Base-by-base conservation (phyloP, 2,329 filamentous ascomycete genomes). In the Calonectria fujianensis region DNA sequence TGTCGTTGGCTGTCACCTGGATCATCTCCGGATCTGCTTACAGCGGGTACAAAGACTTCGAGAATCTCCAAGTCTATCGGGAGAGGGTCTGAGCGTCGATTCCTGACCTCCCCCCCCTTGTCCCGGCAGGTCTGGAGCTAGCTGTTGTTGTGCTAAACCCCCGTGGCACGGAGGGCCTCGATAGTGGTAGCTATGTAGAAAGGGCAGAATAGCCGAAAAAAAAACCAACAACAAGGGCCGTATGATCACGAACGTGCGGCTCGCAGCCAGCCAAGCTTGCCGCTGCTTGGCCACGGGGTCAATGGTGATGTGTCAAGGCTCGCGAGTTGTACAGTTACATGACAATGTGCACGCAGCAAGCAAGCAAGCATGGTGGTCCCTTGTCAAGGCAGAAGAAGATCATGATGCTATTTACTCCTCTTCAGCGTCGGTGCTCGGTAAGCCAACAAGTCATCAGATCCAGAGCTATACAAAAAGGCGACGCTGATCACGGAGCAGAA, bases 241-340 rank as follows among this genome's bases (percentile, higher is more conserved):
- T 63, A 29, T 63, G 57, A 63, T 63, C 35, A 63, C 24, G 18
- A 24, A 27, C 18, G 32, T 27, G 57, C 57, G 24, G 35, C 27
- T 27, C 24, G 24, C 35, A 24, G 35, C 35, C 14, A 61, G 57
- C 57, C 57, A 41, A 61, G 31, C 32, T 4, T 5, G 24, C n/a
- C 6, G 20, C 10, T 48, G 7, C 3, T 9, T 31, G 37, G 57
- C 57, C 57, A 63, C 57, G 57, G 57, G n/a, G 57, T 29, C 37
- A 18, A 20, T 10, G 37, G 57, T 63, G 57, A 63, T 63, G 35
- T 63, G 57, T 63, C 37, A n/a, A 61, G 6, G 32, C n/a, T 13
- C 18, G 3, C 8, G n/a, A 48, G 45, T 18, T 48, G 45, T 48
- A 48, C 3, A 35, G 32, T 35, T 35, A 35, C 9, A 6, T 37